Evolutionary conservation across 345 rosid genomes (phyloP), one percentile per base, ranked within the genome.

Genomic region (Eucalyptus sp.): DNA sequence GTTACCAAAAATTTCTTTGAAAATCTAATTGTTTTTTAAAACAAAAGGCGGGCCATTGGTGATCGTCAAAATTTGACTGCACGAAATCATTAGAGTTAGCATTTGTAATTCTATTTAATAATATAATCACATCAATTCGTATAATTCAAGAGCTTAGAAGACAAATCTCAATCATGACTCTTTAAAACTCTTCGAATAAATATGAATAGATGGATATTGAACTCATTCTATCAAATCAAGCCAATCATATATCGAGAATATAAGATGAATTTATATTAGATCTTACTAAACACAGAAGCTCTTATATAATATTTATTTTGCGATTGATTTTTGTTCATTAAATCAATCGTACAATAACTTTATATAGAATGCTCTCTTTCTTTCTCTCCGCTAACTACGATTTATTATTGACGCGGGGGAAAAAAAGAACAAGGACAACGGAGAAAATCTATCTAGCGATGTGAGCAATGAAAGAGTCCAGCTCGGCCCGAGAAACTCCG

Each of bases 391-490:
- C 37, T 37, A 18, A 76, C 22, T 76, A 76, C 41, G 48, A 37
- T 41, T 41, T 20, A 37, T 5, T 1, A 41, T 37, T 17, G 20
- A 6, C 20, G 83, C 15, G 25, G 14, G 12, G 33, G 31, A 5
- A 18, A 20, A 52, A 52, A 52, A 2, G 62, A 76, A 76, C 25
- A 20, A 20, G 83, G 83, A 76, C 12, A 11, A 20, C 10, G 83
- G 83, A 20, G 46, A 76, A 76, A 85, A 92, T 56, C 52, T 91
- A 95, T 85, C 92, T 93, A 37, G 87, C 88, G 79, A 95, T 93
- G 88, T 93, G 94, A 79, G 92, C 87, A 58, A 94, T 86, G 89
- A 95, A 95, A 56, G 95, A 90, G 44, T 94, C 93, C 44, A 94
- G 50, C 89, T 95, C 96, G 90, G 24, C 66, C 20, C 91, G 88